Evolutionary conservation across 345 rosid genomes (phyloP), one percentile per base, ranked within the genome.

Genomic region (Rhodamnia argentea): DNA sequence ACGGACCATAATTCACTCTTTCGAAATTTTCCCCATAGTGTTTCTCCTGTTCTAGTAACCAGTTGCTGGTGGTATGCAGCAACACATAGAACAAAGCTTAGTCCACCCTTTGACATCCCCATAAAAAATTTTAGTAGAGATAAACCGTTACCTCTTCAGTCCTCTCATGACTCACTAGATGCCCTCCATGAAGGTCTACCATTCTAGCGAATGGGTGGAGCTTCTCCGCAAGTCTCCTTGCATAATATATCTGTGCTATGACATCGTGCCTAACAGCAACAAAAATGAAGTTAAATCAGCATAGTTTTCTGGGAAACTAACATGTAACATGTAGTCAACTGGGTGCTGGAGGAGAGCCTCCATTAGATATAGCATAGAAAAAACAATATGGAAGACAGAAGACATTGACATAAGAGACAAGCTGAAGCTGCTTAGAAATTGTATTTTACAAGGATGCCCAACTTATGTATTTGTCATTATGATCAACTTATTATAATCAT

Each of bases 171-270:
- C 98, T 95, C 89, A 97, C 96, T 85, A 97, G 93, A 94, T 97
- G 99, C 75, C 97, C 99, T 56, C 99, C 99, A 81, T 93, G 97
- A 88, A 97, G 97, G 87, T 97, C 99, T 83, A 96, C 90, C 99
- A 97, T 95, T 90, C 93, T 96, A 82, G 99, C 95, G 53, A 87
- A 90, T 4, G 99, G 99, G 82, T 93, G 90, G 84, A 97, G 91
- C 91, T 90, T 96, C 91, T 92, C 91, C 44, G 99, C 99, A 55
- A 97, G 94, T 87, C 93, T 94, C 91, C 90, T 95, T 82, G 98
- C 99, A 86, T 97, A 84, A 89, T 88, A 92, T 84, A 97, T 91
- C 88, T 94, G 99, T 54, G 99, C 99, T 90, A 97, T 96, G 87
- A 97, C 91, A 88, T 97, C 99, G 85, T 93, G 91, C 92, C 99